Evolutionary conservation across 2,329 filamentous ascomycete species (phyloP).

Genomic region (Lachnellula occidentalis): DNA sequence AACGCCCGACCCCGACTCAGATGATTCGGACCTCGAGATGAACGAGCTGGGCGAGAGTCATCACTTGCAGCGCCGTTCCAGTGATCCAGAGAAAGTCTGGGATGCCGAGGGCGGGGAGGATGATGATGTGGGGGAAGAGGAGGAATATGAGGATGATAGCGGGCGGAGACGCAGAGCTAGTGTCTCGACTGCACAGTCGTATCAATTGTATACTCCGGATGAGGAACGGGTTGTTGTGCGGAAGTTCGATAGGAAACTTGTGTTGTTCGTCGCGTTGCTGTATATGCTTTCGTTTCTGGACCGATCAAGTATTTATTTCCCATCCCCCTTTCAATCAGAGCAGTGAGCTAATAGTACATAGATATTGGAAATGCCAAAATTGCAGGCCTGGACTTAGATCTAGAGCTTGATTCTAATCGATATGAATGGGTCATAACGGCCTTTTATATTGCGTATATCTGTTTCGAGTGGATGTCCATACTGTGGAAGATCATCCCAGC

Average conservation of each 20-base stretch:
- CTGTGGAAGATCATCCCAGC: conserved; percentile 56
- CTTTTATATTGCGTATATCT: conserved; percentile 60
- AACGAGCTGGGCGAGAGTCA: conserved; percentile 18
- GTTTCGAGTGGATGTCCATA: conserved; percentile 60
- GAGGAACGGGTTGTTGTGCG: conserved; percentile 67
- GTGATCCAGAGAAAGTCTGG: conserved; percentile 10
- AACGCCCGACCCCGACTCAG: conserved; percentile 26
- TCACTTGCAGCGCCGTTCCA: conserved; percentile 12
- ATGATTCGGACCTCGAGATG: conserved; percentile 22
- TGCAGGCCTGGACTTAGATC: conserved; percentile 57
- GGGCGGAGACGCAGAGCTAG: conserved; percentile 21
- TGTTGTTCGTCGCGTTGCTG: conserved; percentile 73
- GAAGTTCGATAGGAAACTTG: conserved; percentile 73
- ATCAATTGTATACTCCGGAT: conserved; percentile 53
- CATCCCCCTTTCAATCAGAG: neutral
- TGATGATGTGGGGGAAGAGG: conserved; percentile 13
- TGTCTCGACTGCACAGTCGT: conserved; percentile 35
- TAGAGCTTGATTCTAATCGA: conserved; percentile 44
- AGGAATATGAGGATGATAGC: conserved; percentile 5
- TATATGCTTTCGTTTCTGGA: conserved; percentile 85
- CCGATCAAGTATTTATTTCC: conserved; percentile 60
- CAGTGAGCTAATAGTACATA: conserved; percentile 25
- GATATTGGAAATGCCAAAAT: conserved; percentile 60
- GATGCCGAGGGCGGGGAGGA: conserved; percentile 8
- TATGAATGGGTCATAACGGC: conserved; percentile 57